Percentiles rank a stretch among this genome's conserved stretches.
These are phyloP conservation scores for Eremothecium gossypii DNA, from an alignment of 1,139 yeast genomes.

Conservation along the genomic window DNA sequence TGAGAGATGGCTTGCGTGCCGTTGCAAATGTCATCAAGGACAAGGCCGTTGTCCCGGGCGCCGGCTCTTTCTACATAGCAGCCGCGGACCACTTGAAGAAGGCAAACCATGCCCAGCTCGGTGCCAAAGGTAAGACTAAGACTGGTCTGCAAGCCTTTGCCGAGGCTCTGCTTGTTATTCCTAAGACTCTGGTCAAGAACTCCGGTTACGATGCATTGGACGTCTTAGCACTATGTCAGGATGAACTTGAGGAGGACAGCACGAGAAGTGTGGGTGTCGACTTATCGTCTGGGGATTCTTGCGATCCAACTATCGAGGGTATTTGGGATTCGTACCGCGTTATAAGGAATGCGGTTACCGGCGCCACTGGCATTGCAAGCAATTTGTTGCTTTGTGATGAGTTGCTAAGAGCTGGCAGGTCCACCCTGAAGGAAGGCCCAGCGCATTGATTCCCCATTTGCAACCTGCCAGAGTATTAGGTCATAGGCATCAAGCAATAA, in stretches of 20 bases:
- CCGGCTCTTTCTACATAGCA: constrained; percentile 89
- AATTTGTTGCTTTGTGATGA: constrained; percentile 92
- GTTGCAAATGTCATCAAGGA: constrained; percentile 89
- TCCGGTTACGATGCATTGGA: constrained; percentile 93
- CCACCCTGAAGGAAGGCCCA: constrained; percentile 62
- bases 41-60: constrained; percentile 84
- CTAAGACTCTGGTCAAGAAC: constrained; percentile 85
- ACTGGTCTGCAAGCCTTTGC: constrained; percentile 91
- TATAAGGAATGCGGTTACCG: constrained; percentile 79
- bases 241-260: constrained; percentile 61
- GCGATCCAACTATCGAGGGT: constrained; percentile 92
- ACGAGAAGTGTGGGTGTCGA: constrained; percentile 87
- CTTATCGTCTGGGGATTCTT: constrained; percentile 84
- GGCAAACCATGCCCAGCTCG: constrained; percentile 38
- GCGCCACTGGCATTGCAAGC: constrained; percentile 92
- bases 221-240: constrained; percentile 81
- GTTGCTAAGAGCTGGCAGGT: constrained; percentile 89
- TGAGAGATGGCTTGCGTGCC: constrained; percentile 92
- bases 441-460: constrained; percentile 15
- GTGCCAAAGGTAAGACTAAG: constrained; percentile 77
- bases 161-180: constrained; percentile 81
- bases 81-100: constrained; percentile 59
- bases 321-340: constrained; percentile 96
- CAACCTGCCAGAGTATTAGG: neutral
- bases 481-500: no score